phyloP scores from a whole-genome alignment of 106 monocot species.

The Dioscorea dumetorum region DNA sequence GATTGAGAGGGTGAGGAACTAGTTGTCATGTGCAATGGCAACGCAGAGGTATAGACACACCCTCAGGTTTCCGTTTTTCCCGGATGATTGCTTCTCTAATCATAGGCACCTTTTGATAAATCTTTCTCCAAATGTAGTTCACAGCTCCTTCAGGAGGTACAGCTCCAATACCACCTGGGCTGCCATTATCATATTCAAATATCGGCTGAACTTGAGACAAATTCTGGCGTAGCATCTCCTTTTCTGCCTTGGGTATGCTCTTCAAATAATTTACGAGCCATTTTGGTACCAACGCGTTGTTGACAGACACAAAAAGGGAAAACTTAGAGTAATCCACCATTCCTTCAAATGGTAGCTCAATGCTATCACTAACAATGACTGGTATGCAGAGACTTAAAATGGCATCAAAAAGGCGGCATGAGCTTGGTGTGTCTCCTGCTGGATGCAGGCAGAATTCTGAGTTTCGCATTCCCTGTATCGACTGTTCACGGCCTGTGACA shows the following conservation, averaged over 20 bases:
- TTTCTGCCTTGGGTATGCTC: conserved; percentile 36
- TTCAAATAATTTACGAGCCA: conserved; percentile 61
- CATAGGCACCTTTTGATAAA: conserved; percentile 63
- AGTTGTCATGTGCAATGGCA: conserved; percentile 57
- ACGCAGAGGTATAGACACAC: conserved; percentile 53
- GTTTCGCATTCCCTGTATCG: conserved; percentile 82
- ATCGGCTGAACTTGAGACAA: conserved; percentile 57
- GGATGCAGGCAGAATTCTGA: conserved; percentile 96
- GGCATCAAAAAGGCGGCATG: conserved; percentile 94
- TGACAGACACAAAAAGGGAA: conserved; percentile 59
- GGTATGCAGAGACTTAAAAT: conserved; percentile 88
- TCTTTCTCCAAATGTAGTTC: conserved; percentile 82
- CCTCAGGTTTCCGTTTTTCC: conserved; percentile 69
- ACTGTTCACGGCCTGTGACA: conserved; percentile 88
- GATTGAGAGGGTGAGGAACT: too few relatives aligned
- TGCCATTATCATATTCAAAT: conserved; percentile 75
- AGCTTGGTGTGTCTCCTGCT: conserved; percentile 95
- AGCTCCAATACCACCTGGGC: conserved; percentile 42
- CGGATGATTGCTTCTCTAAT: conserved; percentile 55
- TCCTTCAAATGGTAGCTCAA: conserved; percentile 96
- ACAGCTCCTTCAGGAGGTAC: conserved; percentile 56
- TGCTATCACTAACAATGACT: conserved; percentile 72
- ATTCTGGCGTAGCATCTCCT: conserved; percentile 33
- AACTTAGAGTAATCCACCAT: conserved; percentile 80
- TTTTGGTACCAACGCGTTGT: conserved; percentile 49